Base-by-base conservation (phyloP, 169 alveolate genomes). In the Plasmodium reichenowi region DNA sequence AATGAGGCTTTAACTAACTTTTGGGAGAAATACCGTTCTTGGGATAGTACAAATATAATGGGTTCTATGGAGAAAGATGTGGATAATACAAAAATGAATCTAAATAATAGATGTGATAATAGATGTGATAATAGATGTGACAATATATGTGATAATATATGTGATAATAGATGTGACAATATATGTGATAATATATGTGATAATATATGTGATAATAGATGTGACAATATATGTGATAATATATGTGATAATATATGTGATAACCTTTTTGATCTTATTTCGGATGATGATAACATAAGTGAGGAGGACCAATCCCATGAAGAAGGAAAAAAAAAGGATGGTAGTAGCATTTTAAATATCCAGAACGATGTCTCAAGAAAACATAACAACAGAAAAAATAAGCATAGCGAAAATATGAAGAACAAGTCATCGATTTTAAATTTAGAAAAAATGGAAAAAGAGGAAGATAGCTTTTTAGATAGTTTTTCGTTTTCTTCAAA, bases 401-500 rank as follows among this genome's bases (percentile, higher is more conserved):
- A 59, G 0, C 0, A 4, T 5, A 12, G 7, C 8, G 47, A 43
- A 22, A 12, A 20, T 5, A 13, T 6, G 8, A 20, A 26, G 10
- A 72, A 24, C 3, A 12, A 13, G 4, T 29, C 73, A 56, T 45
- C 26, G 0, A 8, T 26, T 24, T 22, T 62, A 1, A 43, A 48
- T 20, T 12, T 63, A 22, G 5, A 64, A 38, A 38, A 24, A 15
- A 47, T 1, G 0, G 48, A 45, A 26, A 20, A 10, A 9, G 59
- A n/a, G 1, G 59, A 38, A n/a, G 88, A 76, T 20, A 48, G 12
- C 6, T 47, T 43, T 38, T 47, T 76, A n/a, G 75, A 76, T 6
- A 62, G 47, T 17, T 76, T 76, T 24, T 76, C 88, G 9, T 62
- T 76, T 47, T 76, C 76, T 9, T 68, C 88, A 22, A 63, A 76